Percentiles rank a stretch among this genome's conserved stretches.
Evolutionary conservation across 169 alveolate species (phyloP).

Genomic region (Cryptosporidium ubiquitum): DNA sequence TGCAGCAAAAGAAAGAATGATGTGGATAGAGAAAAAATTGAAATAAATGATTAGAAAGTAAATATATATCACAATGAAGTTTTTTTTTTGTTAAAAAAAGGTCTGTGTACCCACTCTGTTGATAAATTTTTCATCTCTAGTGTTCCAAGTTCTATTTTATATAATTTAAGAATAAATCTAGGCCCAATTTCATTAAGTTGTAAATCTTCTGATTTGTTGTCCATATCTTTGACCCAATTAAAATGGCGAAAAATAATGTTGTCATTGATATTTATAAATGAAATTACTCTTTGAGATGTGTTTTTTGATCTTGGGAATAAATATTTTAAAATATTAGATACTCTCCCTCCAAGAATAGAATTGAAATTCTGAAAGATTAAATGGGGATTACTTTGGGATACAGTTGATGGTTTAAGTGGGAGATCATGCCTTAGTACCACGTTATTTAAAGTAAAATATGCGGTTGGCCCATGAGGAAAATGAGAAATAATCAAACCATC

Average conservation of each 20-base stretch:
- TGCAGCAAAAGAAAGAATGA: slow-evolving; percentile 53
- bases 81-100: slow-evolving; percentile 94
- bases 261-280: slow-evolving; percentile 92
- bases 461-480: slow-evolving; percentile 99
- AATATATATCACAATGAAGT: slow-evolving; percentile 57
- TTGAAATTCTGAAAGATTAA: slow-evolving; percentile 94
- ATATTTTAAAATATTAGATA: slow-evolving; percentile 90
- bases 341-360: slow-evolving; percentile 92
- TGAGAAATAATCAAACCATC: slow-evolving; percentile 98
- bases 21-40: slow-evolving; percentile 28
- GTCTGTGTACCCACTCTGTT: slow-evolving; percentile 97
- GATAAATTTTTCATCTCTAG: slow-evolving; percentile 96
- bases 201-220: slow-evolving; percentile 85
- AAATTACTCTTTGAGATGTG: slow-evolving; percentile 88
- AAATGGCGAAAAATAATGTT: slow-evolving; percentile 93
- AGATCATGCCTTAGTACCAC: slow-evolving; percentile 98
- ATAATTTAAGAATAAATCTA: slow-evolving; percentile 93
- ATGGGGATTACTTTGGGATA: slow-evolving; percentile 97
- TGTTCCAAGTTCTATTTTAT: slow-evolving; percentile 96
- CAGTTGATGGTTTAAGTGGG: slow-evolving; percentile 92
- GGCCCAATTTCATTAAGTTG: slow-evolving; percentile 94
- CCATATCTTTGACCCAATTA: slow-evolving; percentile 85
- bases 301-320: slow-evolving; percentile 92
- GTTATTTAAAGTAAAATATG: slow-evolving; percentile 94
- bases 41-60: not conserved